A percentile compares a stretch with the other conserved stretches of the same genome.
Evolutionary conservation across 768 basidiomycete species (phyloP).

Genomic region (Hortiboletus flavorubellus): DNA sequence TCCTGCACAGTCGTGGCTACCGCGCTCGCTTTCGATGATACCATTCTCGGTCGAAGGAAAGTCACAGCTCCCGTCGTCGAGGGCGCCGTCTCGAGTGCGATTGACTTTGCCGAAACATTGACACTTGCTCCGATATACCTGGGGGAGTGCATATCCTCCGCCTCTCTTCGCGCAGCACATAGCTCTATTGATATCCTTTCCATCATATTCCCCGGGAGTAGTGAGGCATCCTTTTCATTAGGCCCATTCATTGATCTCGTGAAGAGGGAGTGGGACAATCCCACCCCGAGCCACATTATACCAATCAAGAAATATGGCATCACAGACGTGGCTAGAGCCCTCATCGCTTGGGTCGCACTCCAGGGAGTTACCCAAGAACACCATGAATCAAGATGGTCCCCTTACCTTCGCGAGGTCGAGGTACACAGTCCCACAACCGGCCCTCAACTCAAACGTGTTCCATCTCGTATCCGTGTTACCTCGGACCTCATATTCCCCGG

Average conservation of each 20-base stretch:
- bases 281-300: constrained; percentile 46
- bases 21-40: constrained; percentile 58
- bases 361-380: constrained; percentile 81
- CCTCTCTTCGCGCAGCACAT: constrained; percentile 70
- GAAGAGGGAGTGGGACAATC: constrained; percentile 70
- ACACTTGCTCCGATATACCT: constrained; percentile 73
- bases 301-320: constrained; percentile 63
- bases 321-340: constrained; percentile 61
- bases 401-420: constrained; percentile 61
- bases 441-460: constrained; percentile 30
- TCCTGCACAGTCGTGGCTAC: constrained; percentile 56
- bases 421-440: constrained; percentile 45
- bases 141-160: constrained; percentile 73
- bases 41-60: constrained; percentile 59
- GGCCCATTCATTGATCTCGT: constrained; percentile 78
- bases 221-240: constrained; percentile 78
- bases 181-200: constrained; percentile 73
- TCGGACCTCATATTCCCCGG: constrained; percentile 69
- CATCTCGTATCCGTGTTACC: constrained; percentile 67
- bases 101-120: constrained; percentile 66
- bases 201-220: constrained; percentile 68
- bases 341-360: constrained; percentile 77
- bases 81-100: constrained; percentile 54
- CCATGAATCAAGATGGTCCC: constrained; percentile 71
- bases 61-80: constrained; percentile 58